phyloP scores from a whole-genome alignment of 2,329 filamentous ascomycete species.

The Ophiosphaerella herpotricha region DNA sequence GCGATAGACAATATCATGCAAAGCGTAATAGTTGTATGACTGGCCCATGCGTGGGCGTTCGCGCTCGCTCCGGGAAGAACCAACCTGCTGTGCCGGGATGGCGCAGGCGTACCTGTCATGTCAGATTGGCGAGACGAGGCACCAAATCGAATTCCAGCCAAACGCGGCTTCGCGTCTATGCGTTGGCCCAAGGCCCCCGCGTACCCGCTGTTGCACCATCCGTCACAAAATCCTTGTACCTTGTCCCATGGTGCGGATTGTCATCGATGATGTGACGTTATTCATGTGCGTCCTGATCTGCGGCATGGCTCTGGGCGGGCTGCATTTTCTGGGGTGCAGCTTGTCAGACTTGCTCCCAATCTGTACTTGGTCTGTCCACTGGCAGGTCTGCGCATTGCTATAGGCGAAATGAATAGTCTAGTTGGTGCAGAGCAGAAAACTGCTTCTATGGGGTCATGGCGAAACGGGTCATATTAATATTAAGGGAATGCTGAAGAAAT shows the following conservation, averaged over 20 bases:
- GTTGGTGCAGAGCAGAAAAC: neutral
- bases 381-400: neutral
- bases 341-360: conserved; percentile 8
- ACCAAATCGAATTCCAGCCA: conserved; percentile 1
- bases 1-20: neutral
- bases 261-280: conserved; percentile 4
- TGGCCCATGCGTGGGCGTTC: too few species aligned
- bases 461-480: conserved; percentile 32
- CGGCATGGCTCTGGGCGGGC: neutral
- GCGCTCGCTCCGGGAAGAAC: neutral
- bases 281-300: conserved; percentile 9
- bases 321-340: conserved; percentile 18
- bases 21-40: neutral
- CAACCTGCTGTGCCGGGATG: too few species aligned
- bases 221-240: conserved; percentile 22
- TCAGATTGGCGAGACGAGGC: conserved; percentile 6
- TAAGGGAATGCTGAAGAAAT: conserved; percentile 25
- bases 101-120: neutral
- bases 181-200: conserved; percentile 2
- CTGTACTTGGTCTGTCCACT: neutral
- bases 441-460: neutral
- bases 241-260: conserved; percentile 8
- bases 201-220: conserved; percentile 16
- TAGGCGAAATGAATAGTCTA: neutral
- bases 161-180: conserved; percentile 2